These are phyloP conservation scores for Dactylis glomerata DNA, from an alignment of 176 grass and related monocot species.

Conservation along the genomic window DNA sequence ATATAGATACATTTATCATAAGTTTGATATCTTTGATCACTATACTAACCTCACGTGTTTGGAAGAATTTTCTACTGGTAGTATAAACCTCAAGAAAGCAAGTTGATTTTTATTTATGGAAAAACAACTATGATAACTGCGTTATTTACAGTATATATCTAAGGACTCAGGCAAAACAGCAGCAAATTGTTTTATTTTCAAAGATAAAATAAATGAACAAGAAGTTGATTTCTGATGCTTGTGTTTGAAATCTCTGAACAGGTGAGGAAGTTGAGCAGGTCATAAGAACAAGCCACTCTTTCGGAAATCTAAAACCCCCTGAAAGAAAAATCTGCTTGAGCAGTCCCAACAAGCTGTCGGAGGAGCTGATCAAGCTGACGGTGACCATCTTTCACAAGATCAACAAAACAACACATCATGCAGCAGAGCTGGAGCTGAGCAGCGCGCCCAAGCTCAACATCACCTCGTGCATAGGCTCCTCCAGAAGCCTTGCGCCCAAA, in stretches of 20 bases:
- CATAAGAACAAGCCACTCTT: constrained; percentile 40
- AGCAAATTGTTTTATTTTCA: neutral
- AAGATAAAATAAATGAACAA: neutral
- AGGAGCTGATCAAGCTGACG: constrained; percentile 58
- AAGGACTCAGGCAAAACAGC: neutral
- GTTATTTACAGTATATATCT: too few species aligned
- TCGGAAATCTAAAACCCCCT: neutral
- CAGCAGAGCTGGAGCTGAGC: constrained; percentile 25
- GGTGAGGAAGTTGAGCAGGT: constrained; percentile 36
- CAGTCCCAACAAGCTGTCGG: constrained; percentile 68
- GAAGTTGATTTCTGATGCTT: neutral
- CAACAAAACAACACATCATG: constrained; percentile 28
- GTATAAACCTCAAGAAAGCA: neutral
- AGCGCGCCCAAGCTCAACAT: constrained; percentile 50
- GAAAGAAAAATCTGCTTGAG: constrained; percentile 34
- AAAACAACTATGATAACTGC: too few species aligned
- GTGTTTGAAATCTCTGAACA: neutral
- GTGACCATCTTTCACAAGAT: constrained; percentile 82
- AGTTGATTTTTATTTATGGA: neutral
- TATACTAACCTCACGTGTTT: too few species aligned
- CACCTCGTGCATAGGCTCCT: constrained; percentile 52
- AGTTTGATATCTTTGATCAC: neutral
- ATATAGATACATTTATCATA: neutral
- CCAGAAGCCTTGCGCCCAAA: constrained; percentile 48
- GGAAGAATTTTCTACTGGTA: too few species aligned